These are phyloP conservation scores for Botryosphaeria dothidea DNA, from an alignment of 2,329 filamentous ascomycete species.

Conservation along the genomic window DNA sequence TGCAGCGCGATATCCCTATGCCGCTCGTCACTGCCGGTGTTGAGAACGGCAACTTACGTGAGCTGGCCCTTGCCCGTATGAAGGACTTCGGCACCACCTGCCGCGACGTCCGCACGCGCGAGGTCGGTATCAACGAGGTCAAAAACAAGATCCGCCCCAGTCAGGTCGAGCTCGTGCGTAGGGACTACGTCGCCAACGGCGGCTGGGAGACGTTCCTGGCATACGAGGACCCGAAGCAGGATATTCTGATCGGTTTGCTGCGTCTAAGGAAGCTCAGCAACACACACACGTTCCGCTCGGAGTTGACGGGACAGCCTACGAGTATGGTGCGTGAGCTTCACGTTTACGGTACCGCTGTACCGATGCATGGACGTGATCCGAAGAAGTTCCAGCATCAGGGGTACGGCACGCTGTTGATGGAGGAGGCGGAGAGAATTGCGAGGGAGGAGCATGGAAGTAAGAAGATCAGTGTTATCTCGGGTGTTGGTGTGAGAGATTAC, in stretches of 20 bases:
- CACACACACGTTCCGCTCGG: conserved; percentile 88
- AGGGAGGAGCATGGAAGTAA: conserved; percentile 88
- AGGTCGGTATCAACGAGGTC: conserved; percentile 98
- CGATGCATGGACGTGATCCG: conserved; percentile 90
- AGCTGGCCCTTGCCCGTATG: conserved; percentile 94
- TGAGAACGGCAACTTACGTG: conserved; percentile 94
- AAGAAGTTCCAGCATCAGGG: conserved; percentile 98
- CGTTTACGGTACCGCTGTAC: conserved; percentile 96
- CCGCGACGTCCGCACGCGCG: conserved; percentile 91
- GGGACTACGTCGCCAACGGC: conserved; percentile 92
- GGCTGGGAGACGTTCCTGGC: conserved; percentile 99
- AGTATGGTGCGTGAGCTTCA: conserved; percentile 93
- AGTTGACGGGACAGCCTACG: conserved; percentile 82
- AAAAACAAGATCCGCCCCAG: conserved; percentile 98
- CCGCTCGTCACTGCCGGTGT: conserved; percentile 97
- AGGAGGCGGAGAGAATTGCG: conserved; percentile 94
- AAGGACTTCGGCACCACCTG: conserved; percentile 98
- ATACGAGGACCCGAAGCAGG: conserved; percentile 97
- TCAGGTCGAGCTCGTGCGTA: conserved; percentile 89
- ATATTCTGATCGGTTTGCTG: conserved; percentile 90
- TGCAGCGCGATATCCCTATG: conserved; percentile 99
- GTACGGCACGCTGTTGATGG: conserved; percentile 94
- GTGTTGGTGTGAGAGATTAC: conserved; percentile 92
- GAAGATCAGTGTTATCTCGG: conserved; percentile 98
- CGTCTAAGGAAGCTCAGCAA: conserved; percentile 86